Conservation (phyloP, 2,329 filamentous ascomycete species). For the Didymella arachidicola region DNA sequence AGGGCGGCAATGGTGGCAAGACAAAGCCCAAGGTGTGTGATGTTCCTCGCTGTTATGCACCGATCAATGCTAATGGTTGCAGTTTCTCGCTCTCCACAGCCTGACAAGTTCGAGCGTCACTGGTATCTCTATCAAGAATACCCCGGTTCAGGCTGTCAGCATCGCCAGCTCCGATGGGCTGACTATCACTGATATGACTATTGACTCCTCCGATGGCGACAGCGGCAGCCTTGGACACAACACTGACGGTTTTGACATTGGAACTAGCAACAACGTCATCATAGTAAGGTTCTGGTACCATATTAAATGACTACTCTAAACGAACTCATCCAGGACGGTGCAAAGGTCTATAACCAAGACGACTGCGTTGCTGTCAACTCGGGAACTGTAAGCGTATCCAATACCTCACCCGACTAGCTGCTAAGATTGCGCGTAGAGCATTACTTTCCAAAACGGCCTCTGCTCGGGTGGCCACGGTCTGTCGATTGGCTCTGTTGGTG, state of each 20-base stretch:
- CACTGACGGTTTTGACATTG: conserved; percentile 66
- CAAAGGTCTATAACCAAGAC: conserved; percentile 64
- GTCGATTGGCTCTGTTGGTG: conserved; percentile 66
- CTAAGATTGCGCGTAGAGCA: conserved; percentile 26
- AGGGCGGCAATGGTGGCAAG: conserved; percentile 56
- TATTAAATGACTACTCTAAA: no score
- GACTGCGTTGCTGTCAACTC: conserved; percentile 67
- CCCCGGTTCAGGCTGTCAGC: conserved; percentile 62
- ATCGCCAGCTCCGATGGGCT: conserved; percentile 55
- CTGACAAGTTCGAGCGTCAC: conserved; percentile 60
- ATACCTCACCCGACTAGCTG: not conserved
- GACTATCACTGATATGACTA: conserved; percentile 59
- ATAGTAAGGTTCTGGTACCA: conserved; percentile 44
- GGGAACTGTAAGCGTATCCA: conserved; percentile 48
- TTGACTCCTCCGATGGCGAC: conserved; percentile 65
- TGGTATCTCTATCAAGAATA: conserved; percentile 61
- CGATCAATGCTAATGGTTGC: not conserved
- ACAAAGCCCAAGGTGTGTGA: conserved; percentile 39
- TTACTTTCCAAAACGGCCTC: conserved; percentile 51
- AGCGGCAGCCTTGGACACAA: conserved; percentile 51
- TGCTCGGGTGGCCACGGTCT: conserved; percentile 65
- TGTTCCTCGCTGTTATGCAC: no score
- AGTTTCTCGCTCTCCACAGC: conserved; percentile 64
- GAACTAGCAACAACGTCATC: conserved; percentile 55
- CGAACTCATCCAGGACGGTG: no score